Base-by-base conservation (phyloP, 495 filamentous ascomycete genomes). In the Terfezia claveryi region DNA sequence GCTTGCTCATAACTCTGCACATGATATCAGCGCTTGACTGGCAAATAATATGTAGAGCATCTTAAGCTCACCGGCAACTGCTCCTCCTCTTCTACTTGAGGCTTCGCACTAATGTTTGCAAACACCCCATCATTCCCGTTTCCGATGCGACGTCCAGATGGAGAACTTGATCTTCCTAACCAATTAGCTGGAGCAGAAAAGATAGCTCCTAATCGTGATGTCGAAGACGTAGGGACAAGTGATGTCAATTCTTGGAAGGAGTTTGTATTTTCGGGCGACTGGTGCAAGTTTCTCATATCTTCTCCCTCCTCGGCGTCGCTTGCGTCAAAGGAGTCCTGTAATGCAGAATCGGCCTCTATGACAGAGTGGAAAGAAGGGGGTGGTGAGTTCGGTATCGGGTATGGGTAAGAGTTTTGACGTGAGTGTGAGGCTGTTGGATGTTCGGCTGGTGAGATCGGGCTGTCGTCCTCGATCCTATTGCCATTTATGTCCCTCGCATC, bases 1-100 rank as follows among this genome's bases (percentile, higher is more conserved):
- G 91, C 91, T 79, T 94, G 87, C 75, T 98, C 92, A 71, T 98
- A 98, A 20, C 88, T 85, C 87, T 96, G 58, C 17, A 23, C 27
- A 32, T 32, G 27, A 32, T 32, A 55, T 70, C 66, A 71, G 69
- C 41, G 8, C 41, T 12, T 51, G n/a, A 51, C 12, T 51, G 23
- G 23, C 50, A 20, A 57, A 37, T 38, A 27, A 55, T 37, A 58
- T 27, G 5, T n/a, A 27, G 14, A 4, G 16, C n/a, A 80, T 84
- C 59, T 79, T 94, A 73, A 91, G 91, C 20, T 4, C 44, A 64
- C 84, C 74, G 68, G 96, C 89, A 60, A 89, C 85, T 32, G 27
- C 57, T 87, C 74, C 60, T 83, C 87, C 62, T 85, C 89, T 17
- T 81, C 86, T 23, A 78, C 74, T 61, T 91, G 83, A 3, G 92